Percentiles rank a stretch among this genome's conserved stretches.
These are phyloP conservation scores for Xylaria polymorpha DNA, from an alignment of 2,329 filamentous ascomycete species.

Conservation along the genomic window DNA sequence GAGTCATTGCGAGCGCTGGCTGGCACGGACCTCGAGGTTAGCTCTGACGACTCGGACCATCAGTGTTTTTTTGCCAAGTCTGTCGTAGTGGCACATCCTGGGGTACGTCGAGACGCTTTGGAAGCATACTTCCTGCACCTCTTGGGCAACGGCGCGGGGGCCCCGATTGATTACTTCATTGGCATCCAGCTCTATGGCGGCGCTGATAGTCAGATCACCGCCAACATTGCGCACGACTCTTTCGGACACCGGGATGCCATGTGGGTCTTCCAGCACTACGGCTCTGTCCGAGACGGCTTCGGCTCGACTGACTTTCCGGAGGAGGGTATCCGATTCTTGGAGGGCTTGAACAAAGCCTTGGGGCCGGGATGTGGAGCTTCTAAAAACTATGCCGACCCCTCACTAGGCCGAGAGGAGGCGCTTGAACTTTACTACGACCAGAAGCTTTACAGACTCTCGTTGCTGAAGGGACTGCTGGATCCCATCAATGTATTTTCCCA, in stretches of 20 bases:
- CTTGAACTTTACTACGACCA: conserved; percentile 44
- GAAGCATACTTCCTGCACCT: conserved; percentile 45
- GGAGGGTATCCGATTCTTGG: conserved; percentile 42
- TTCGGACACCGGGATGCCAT: conserved; percentile 49
- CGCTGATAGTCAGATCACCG: conserved; percentile 49
- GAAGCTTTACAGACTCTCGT: conserved; percentile 37
- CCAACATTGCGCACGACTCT: conserved; percentile 17
- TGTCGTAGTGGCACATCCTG: conserved; percentile 47
- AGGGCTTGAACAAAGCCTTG: conserved; percentile 42
- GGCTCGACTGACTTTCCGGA: conserved; percentile 33
- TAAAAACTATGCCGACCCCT: conserved; percentile 47
- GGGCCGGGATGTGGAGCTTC: conserved; percentile 43
- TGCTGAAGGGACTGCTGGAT: conserved; percentile 44
- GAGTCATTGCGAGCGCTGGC: conserved; percentile 40
- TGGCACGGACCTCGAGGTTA: conserved; percentile 37
- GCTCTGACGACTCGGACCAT: conserved; percentile 34
- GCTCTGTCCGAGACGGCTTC: conserved; percentile 32
- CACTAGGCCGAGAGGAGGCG: conserved; percentile 40
- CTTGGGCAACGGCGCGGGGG: conserved; percentile 26
- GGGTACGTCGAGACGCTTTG: conserved; percentile 41
- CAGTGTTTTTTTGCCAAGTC: conserved; percentile 54
- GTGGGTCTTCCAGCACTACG: conserved; percentile 51
- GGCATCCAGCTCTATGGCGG: conserved; percentile 53
- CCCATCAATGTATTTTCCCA: conserved; percentile 45
- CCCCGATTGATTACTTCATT: conserved; percentile 48